These are phyloP conservation scores for Pythium aristosporum DNA, from an alignment of 352 stramenopile species.

Conservation along the genomic window DNA sequence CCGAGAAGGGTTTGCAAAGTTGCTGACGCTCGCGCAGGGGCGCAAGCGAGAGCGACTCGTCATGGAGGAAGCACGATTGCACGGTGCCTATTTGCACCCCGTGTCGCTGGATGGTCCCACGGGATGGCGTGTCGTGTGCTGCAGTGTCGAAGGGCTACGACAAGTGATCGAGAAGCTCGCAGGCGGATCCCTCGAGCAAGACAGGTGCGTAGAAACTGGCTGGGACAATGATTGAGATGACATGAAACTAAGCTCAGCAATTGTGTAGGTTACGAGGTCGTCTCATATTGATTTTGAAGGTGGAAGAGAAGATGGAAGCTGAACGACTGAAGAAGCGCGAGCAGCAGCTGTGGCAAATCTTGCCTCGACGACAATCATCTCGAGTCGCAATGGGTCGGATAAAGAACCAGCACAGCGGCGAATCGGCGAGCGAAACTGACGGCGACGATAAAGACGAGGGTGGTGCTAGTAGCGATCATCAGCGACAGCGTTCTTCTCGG, in stretches of 20 bases:
- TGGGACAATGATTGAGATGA: background rate
- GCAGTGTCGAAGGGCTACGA: slow-evolving; percentile 60
- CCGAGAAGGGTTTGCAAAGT: slow-evolving; percentile 65
- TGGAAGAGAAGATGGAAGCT: slow-evolving; percentile 67
- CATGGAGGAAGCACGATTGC: slow-evolving; percentile 59
- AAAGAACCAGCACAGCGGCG: slow-evolving; percentile 51
- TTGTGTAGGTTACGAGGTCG: slow-evolving; percentile 50
- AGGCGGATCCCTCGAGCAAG: slow-evolving; percentile 74
- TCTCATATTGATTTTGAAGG: slow-evolving; percentile 79
- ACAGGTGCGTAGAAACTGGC: slow-evolving; percentile 33
- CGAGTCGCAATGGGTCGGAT: slow-evolving; percentile 80
- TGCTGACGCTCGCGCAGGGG: slow-evolving; percentile 51
- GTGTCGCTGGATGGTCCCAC: slow-evolving; percentile 49
- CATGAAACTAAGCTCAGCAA: background rate
- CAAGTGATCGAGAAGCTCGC: slow-evolving; percentile 48
- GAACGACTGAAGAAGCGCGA: slow-evolving; percentile 68
- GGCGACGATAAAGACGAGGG: slow-evolving; percentile 7
- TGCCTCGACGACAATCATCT: slow-evolving; percentile 81
- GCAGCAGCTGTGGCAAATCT: slow-evolving; percentile 64
- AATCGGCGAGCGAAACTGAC: slow-evolving; percentile 53
- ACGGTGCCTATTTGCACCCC: slow-evolving; percentile 32
- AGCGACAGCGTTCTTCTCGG: slow-evolving; percentile 1
- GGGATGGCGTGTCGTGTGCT: slow-evolving; percentile 72
- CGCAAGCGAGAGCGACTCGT: slow-evolving; percentile 55
- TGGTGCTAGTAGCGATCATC: background rate